Percentiles rank a stretch among this genome's conserved stretches.
Evolutionary conservation across 1,284 basidiomycete genomes (phyloP).

Genomic region (Ganoderma resinaceum): DNA sequence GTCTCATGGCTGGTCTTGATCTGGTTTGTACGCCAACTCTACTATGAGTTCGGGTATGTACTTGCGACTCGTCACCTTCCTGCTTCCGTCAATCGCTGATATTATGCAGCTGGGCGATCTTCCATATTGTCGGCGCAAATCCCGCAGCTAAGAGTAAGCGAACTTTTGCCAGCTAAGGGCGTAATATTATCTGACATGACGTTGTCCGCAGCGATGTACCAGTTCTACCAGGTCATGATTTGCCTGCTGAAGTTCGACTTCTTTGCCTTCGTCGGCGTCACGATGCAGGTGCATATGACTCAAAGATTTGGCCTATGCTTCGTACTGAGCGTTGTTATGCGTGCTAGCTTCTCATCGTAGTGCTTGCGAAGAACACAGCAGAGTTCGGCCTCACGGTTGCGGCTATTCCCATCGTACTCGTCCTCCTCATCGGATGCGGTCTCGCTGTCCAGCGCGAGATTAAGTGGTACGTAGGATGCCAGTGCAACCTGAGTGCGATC

Average conservation of each 20-base stretch:
- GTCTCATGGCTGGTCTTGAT: conserved; percentile 45
- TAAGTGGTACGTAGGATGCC: conserved; percentile 59
- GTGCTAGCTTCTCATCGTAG: conserved; percentile 49
- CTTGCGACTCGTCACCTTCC: neutral
- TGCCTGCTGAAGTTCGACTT: conserved; percentile 89
- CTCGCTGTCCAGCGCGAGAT: conserved; percentile 80
- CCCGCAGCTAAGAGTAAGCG: conserved; percentile 78
- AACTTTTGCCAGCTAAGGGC: neutral
- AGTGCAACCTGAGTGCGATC: no score
- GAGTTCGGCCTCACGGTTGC: conserved; percentile 84
- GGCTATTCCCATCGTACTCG: conserved; percentile 81
- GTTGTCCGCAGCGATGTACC: conserved; percentile 71
- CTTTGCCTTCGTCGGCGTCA: conserved; percentile 85
- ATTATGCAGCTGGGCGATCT: conserved; percentile 75
- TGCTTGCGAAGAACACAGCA: conserved; percentile 63
- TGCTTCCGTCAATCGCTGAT: neutral
- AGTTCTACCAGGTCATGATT: conserved; percentile 84
- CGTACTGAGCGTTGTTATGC: neutral
- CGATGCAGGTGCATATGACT: conserved; percentile 72
- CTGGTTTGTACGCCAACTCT: conserved; percentile 49
- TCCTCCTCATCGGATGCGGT: conserved; percentile 70
- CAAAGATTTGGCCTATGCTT: neutral
- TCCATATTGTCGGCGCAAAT: conserved; percentile 84
- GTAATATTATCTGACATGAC: neutral
- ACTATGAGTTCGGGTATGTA: conserved; percentile 54